phyloP scores from a whole-genome alignment of 2,329 filamentous ascomycete genomes.

The Chaetomium sp. region DNA sequence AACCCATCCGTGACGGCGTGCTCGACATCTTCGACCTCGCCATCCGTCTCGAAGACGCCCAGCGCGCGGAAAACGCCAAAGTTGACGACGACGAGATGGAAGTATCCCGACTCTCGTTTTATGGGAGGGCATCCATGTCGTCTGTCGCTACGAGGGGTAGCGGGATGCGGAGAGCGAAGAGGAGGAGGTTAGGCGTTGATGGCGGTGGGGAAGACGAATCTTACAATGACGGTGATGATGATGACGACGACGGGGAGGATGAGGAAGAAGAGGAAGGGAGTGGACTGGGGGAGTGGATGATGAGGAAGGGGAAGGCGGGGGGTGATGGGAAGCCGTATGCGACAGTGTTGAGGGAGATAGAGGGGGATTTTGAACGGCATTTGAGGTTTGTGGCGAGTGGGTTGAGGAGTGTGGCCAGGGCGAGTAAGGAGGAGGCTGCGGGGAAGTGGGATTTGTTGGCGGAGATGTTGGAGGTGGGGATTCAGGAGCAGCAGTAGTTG shows the following conservation, averaged over 20 bases:
- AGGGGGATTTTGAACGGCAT: slow-evolving; percentile 56
- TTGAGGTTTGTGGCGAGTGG: slow-evolving; percentile 67
- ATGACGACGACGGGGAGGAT: slow-evolving; percentile 25
- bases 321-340: slow-evolving; percentile 37
- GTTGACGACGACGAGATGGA: slow-evolving; percentile 34
- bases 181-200: slow-evolving; percentile 26
- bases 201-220: slow-evolving; percentile 22
- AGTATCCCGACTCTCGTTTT: slow-evolving; percentile 33
- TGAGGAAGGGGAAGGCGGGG: not conserved
- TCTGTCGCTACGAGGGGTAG: slow-evolving; percentile 13
- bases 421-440: slow-evolving; percentile 54
- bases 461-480: slow-evolving; percentile 63
- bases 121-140: slow-evolving; percentile 26
- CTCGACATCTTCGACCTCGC: slow-evolving; percentile 71
- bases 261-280: slow-evolving; percentile 19
- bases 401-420: slow-evolving; percentile 67
- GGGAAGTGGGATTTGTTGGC: slow-evolving; percentile 73
- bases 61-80: slow-evolving; percentile 35
- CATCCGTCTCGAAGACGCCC: slow-evolving; percentile 60
- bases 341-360: slow-evolving; percentile 50
- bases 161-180: slow-evolving; percentile 5
- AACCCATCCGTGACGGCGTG: slow-evolving; percentile 64
- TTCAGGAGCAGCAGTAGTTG: slow-evolving; percentile 16
- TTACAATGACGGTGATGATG: slow-evolving; percentile 12
- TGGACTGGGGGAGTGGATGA: slow-evolving; percentile 18